Base-by-base conservation (phyloP, 306 rosid species). In the Casuarina equisetifolia region DNA sequence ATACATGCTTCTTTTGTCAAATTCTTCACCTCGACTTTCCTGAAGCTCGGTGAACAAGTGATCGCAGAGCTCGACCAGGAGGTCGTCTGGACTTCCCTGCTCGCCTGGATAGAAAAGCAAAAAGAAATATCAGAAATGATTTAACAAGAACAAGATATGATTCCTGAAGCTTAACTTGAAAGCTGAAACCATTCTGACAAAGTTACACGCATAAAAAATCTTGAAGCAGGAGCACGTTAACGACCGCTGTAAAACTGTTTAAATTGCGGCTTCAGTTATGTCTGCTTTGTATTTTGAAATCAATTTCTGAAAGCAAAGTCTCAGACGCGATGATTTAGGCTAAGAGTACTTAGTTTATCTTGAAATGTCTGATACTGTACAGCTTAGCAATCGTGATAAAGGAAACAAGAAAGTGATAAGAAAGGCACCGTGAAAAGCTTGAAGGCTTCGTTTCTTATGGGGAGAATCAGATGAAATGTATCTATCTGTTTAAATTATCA, bases 81-180 rank as follows among this genome's bases (percentile, higher is more conserved):
- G 93, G 93, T 79, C 89, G 64, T 67, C 95, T 90, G 6, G 93
- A 85, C 70, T 84, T 90, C 66, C 95, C 91, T 32, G 95, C 86
- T 87, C 88, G 86, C 89, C 97, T 92, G 82, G 59, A 79, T 3
- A 77, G 9, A 80, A 35, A 5, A 68, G n/a, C 74, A 59, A 79
- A 55, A 63, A 44, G 16, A 42, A 39, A 78, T 66, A 6, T 32
- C 25, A 39, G 40, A 49, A 38, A 32, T 4, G 2, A 4, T 13
- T 5, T 10, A 13, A 4, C 7, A 66, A 15, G 19, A 3, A 35
- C 32, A 45, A 44, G 43, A 49, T 15, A n/a, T 73, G 16, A 68
- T 78, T 57, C 63, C 20, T 20, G 32, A 57, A 57, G 39, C 35
- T 57, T 9, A 57, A 61, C 13, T 54, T 52, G 58, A 13, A 13